These are phyloP conservation scores for Chimonanthus praecox DNA, from an alignment of 164 flowering plant genomes.

Conservation along the genomic window DNA sequence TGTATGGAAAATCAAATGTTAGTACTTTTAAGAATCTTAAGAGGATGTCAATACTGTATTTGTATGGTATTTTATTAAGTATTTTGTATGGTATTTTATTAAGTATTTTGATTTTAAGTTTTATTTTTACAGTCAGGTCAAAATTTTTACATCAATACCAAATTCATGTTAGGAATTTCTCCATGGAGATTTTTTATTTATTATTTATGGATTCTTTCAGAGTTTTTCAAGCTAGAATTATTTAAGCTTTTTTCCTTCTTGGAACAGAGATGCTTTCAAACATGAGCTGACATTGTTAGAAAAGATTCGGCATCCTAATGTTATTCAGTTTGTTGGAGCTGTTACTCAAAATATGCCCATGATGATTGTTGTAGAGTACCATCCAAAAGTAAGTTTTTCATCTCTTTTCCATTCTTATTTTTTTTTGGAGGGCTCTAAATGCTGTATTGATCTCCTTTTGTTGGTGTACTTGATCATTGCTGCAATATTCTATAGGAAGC, in stretches of 20 bases:
- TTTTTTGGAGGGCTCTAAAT: too few species aligned
- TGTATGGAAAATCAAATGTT: too few species aligned
- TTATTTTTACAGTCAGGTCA: neutral
- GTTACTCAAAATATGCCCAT: constrained; percentile 95
- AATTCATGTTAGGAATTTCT: neutral
- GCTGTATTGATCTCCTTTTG: too few species aligned
- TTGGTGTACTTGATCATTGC: neutral
- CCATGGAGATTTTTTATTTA: neutral
- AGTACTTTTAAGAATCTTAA: too few species aligned
- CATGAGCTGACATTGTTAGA: constrained; percentile 67
- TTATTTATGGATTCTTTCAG: neutral
- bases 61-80: neutral
- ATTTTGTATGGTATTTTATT: neutral
- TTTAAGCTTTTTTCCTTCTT: neutral
- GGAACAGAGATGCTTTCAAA: constrained; percentile 65
- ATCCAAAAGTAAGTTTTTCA: constrained; percentile 56
- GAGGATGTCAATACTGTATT: too few species aligned
- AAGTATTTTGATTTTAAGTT: too few species aligned
- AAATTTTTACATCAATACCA: neutral
- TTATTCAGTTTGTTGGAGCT: constrained; percentile 98
- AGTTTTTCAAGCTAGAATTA: neutral
- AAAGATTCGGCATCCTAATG: constrained; percentile 91
- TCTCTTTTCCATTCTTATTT: neutral
- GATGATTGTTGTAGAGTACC: constrained; percentile 95
- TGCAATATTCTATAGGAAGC: neutral